These are phyloP conservation scores for Aspergillus novofumigatus DNA, from an alignment of 2,329 filamentous ascomycete genomes.

Conservation along the genomic window DNA sequence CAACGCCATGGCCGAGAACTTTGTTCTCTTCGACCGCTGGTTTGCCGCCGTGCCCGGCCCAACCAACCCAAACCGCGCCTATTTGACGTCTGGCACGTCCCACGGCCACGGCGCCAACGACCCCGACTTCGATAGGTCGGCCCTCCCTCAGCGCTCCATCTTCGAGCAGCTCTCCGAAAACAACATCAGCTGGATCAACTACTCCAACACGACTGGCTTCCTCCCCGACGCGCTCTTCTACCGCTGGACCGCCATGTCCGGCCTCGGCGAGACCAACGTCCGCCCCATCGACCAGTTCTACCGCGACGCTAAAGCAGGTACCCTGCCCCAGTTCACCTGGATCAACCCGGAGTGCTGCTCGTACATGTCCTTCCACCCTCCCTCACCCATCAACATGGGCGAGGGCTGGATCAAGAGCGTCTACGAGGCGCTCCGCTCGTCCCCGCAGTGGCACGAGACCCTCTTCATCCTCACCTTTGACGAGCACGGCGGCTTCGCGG, in stretches of 20 bases:
- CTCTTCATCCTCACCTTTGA: conserved; percentile 48
- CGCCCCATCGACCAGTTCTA: conserved; percentile 42
- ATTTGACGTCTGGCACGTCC: conserved; percentile 39
- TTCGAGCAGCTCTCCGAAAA: conserved; percentile 41
- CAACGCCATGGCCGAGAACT: conserved; percentile 40
- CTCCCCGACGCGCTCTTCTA: conserved; percentile 45
- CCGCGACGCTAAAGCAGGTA: conserved; percentile 42
- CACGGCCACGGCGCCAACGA: conserved; percentile 39
- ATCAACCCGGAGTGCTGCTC: conserved; percentile 51
- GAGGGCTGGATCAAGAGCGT: conserved; percentile 45
- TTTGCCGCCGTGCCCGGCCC: conserved; percentile 39
- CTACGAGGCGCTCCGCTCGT: conserved; percentile 43
- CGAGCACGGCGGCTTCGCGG: conserved; percentile 47
- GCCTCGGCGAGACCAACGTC: conserved; percentile 32
- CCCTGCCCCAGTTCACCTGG: conserved; percentile 44
- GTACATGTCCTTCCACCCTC: conserved; percentile 47
- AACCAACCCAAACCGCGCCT: conserved; percentile 37
- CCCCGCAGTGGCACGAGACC: conserved; percentile 46
- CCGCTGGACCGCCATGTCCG: conserved; percentile 37
- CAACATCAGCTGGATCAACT: conserved; percentile 45
- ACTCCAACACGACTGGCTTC: conserved; percentile 42
- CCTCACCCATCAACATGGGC: conserved; percentile 42
- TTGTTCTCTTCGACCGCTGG: conserved; percentile 44
- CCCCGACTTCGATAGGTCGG: conserved; percentile 29
- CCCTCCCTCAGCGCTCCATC: conserved; percentile 36